Base-by-base conservation (phyloP, 352 stramenopile species). In the Phytopythium montanum region DNA sequence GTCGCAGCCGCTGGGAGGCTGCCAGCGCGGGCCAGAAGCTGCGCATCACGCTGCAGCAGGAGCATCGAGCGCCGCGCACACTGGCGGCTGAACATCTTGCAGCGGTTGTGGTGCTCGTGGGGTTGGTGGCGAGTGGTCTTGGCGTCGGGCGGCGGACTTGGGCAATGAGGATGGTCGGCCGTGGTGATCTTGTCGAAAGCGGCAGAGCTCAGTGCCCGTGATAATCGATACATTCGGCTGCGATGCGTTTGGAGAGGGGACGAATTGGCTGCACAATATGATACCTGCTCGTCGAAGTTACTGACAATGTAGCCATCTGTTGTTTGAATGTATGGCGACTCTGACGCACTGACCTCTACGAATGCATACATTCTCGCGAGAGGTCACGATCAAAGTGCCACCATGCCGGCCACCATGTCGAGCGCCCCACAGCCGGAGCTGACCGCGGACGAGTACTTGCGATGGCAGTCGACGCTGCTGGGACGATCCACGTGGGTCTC, bases 381-480 rank as follows among this genome's bases (percentile, higher is more conserved):
- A 25, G 19, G 39, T 45, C 39, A 45, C 39, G 36, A n/a, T 18
- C 12, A 42, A 13, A n/a, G 39, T 19, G 2, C 13, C 4, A 19
- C 39, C 5, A 45, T 45, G 46, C 3, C 9, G 13, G 38, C n/a
- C n/a, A 3, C 46, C 31, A 34, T 34, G 46, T 4, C 46, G 46
- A 18, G 8, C 1, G 45, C 1, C 23, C 23, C 31, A 12, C 45
- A 28, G 45, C 34, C n/a, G 31, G n/a, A 36, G 53, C 21, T 58
- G 8, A 29, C 13, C 34, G 34, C 53, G 13, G 38, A 51, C 13
- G 38, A 52, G 25, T 59, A 59, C 31, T 31, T 38, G 16, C 53
- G 28, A 16, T 28, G 28, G 23, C 53, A 59, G 39, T 19, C 23
- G 16, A 51, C 38, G 38, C 39, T 59, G 53, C 53, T 59, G 6